phyloP scores from a whole-genome alignment of 345 rosid species.

The Angophora floribunda region DNA sequence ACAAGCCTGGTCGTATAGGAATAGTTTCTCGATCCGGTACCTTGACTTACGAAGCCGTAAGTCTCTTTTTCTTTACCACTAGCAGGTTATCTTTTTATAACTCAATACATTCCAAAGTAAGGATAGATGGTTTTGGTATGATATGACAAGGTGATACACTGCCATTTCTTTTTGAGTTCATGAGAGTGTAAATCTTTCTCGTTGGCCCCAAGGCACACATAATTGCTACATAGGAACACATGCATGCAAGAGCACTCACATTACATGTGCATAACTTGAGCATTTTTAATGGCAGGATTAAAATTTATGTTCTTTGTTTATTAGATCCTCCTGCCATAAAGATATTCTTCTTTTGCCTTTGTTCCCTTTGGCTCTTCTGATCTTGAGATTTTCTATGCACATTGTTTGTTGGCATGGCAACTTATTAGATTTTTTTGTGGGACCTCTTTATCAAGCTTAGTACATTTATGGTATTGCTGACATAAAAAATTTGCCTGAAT shows the following conservation, averaged over 20 bases:
- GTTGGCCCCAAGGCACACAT: not conserved
- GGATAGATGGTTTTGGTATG: not conserved
- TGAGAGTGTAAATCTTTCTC: not conserved
- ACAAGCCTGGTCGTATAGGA: slow-evolving; percentile 90
- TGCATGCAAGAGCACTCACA: not conserved
- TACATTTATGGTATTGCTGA: not conserved
- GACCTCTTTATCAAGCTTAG: not conserved
- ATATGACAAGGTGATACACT: not conserved
- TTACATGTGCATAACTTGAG: not conserved
- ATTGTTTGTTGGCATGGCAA: not conserved
- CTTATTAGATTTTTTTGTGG: not conserved
- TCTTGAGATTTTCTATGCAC: not conserved
- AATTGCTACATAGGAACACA: not conserved
- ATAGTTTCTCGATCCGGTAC: slow-evolving; percentile 97
- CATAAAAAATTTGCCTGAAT: not conserved
- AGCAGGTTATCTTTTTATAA: not conserved
- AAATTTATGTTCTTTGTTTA: not conserved
- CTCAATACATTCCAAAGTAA: not conserved
- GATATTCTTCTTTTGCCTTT: not conserved
- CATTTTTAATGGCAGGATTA: not conserved
- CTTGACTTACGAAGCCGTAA: slow-evolving; percentile 94
- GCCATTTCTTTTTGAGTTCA: not conserved
- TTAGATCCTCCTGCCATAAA: not conserved
- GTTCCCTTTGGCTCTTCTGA: not conserved
- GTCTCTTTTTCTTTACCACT: not conserved